phyloP scores from a whole-genome alignment of 2,329 filamentous ascomycete species.

The Phialemonium atrogriseum region DNA sequence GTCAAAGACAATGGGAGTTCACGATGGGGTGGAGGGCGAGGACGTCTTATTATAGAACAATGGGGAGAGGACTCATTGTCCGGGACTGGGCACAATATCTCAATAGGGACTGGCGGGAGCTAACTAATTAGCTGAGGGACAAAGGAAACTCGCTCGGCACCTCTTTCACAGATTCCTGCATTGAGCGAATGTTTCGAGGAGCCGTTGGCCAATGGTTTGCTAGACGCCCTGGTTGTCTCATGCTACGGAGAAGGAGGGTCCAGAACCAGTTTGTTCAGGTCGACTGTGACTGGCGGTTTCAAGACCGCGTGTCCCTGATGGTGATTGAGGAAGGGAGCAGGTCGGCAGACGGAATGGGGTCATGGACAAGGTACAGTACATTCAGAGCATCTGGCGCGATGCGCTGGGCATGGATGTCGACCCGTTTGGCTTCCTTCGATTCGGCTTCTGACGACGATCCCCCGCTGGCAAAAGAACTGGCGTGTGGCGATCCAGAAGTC shows the following conservation, averaged over 20 bases:
- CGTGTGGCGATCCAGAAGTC: not conserved
- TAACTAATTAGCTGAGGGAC: no score
- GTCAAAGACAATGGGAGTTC: slow-evolving; percentile 11
- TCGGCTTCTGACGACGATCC: slow-evolving; percentile 2
- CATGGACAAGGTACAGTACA: no score
- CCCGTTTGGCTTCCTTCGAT: slow-evolving; percentile 2
- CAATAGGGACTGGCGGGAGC: slow-evolving; percentile 1
- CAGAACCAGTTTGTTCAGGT: no score
- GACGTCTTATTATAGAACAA: no score
- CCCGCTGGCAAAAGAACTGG: slow-evolving; percentile 1
- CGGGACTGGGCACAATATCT: not conserved
- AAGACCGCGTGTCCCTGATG: no score
- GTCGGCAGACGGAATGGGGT: no score
- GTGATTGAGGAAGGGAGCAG: no score
- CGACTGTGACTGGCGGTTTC: no score
- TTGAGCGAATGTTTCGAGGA: slow-evolving; percentile 12
- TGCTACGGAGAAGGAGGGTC: not conserved
- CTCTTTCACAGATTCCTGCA: slow-evolving; percentile 8
- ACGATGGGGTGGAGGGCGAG: slow-evolving; percentile 5
- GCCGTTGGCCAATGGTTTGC: slow-evolving; percentile 17
- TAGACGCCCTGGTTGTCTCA: slow-evolving; percentile 12
- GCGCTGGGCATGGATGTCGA: no score
- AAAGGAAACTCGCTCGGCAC: no score
- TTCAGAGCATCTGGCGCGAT: no score
- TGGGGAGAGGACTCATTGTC: not conserved